Evolutionary conservation across 192 early-diverging fungal genomes (phyloP), one percentile per base, ranked within the genome.

Genomic region (Blastocladiella britannica): DNA sequence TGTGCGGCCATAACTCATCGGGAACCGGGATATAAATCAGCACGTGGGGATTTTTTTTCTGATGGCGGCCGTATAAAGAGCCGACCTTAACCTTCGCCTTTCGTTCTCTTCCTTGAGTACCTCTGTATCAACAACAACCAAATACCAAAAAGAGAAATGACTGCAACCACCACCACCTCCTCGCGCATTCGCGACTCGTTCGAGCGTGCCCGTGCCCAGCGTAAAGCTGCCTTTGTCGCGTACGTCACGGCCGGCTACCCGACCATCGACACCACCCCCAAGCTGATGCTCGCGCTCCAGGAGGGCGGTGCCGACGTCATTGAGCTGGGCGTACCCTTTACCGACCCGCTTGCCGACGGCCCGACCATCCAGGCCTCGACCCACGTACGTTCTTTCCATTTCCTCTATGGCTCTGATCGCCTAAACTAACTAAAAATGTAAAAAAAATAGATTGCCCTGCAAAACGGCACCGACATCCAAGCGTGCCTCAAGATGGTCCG

Each of bases 271-370:
- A 78, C 82, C 54, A 88, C 91, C 0, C 83, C 89, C 53, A 86
- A 88, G 55, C 70, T 86, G 9, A 69, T 98, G 56, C 76, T 98
- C n/a, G 81, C 79, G 22, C 72, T 94, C 5, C 81, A 98, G 63
- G 73, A 72, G 61, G 91, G 93, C 57, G 95, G 95, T 29, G 86
- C 85, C 18, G 93, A 96, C 63, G 78, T 91, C 23, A 88, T 98
- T 62, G 95, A 98, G 71, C 74, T 98, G 23, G 94, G 94, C 29
- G 81, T 98, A 15, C 95, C 95, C 12, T 98, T 98, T 66, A 91
- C 93, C 25, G 95, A 98, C 63, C 93, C 95, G 28, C 75, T 95
- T 25, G 95, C 91, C 20, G 95, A 98, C 62, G 95, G 95, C 2
- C 90, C 90, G 24, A 89, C 88, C 9, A 97, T 98, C 75, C 93